Base-by-base conservation (phyloP, 1,139 yeast genomes). In the Yamadazyma friedrichii region DNA sequence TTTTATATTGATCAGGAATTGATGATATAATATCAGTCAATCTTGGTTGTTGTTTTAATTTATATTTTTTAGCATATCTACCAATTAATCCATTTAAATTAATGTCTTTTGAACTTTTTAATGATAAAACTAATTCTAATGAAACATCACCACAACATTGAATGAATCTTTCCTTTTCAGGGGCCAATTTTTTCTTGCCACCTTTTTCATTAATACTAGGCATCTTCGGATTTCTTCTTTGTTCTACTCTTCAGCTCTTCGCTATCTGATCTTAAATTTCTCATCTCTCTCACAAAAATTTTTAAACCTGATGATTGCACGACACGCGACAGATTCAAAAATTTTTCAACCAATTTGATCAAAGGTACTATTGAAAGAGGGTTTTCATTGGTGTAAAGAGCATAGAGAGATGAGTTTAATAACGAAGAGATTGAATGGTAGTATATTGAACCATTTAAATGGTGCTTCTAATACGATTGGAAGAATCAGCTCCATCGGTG, bases 131-230 rank as follows among this genome's bases (percentile, higher is more conserved):
- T 39, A 93, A 74, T 60, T 91, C 98, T 38, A 87, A 68, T 1
- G 97, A 87, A 40, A 93, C 87, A 55, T 91, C 98, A 12, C 95
- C 87, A 64, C 97, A 89, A 59, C 96, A 88, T 59, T 87, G 93
- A 37, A 93, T 66, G 57, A 93, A 93, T 46, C 98, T 74, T 67
- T 93, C 98, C 65, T 87, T 89, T 61, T 91, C 98, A 1, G 93
- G 89, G 10, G 87, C 84, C 37, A 79, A 66, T 54, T 82, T 82
- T 49, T 75, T 83, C 58, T 78, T 80, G 5, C 65, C 24, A 6
- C 24, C 64, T 12, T 54, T 51, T 41, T 58, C 58, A 50, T 42
- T 62, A 16, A 56, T 67, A 13, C 67, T 55, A 16, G 71, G 70
- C 73, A 67, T 67, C 15, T 17, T 36, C n/a, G 6, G 9, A 6